Evolutionary conservation across 23 red algal species (phyloP), one percentile per base, ranked within the genome.

Genomic region (Gracilariopsis chorda): DNA sequence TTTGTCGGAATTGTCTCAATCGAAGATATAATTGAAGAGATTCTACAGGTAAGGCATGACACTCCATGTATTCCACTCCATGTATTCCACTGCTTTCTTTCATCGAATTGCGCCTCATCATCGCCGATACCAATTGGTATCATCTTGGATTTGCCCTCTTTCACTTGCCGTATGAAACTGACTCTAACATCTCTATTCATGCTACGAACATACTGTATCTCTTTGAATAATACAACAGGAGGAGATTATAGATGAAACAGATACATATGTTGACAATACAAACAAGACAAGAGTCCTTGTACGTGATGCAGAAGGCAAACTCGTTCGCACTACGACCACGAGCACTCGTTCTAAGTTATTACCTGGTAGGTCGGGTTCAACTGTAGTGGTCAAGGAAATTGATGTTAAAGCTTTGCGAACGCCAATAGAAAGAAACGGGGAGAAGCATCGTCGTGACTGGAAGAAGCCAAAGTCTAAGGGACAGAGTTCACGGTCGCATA

Each of bases 21-120:
- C 75, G 97, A 99, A 43, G 97, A 99, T 84, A 90, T 99, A 75
- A 94, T 99, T 35, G 97, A 99, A 57, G 97, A 99, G 56, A 86
- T 94, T 28, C 48, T 94, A 49, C 61, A 83, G 56, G 78, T 83
- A 83, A 34, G 78, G n/a, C n/a, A n/a, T n/a, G n/a, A n/a, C n/a
- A n/a, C n/a, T n/a, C n/a, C n/a, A n/a, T n/a, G n/a, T n/a, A n/a
- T n/a, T n/a, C n/a, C n/a, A n/a, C n/a, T n/a, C n/a, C n/a, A n/a
- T n/a, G n/a, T n/a, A n/a, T n/a, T n/a, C n/a, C n/a, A n/a, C n/a
- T n/a, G n/a, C n/a, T n/a, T n/a, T n/a, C n/a, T n/a, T n/a, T n/a
- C n/a, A n/a, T n/a, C n/a, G n/a, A n/a, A n/a, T n/a, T n/a, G n/a
- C n/a, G n/a, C n/a, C 67, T 93, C 4, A 93, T 93, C 64, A n/a